Percentiles rank a stretch among this genome's conserved stretches.
phyloP scores from a whole-genome alignment of 148 eudicot species.

The Diospyros kaki region DNA sequence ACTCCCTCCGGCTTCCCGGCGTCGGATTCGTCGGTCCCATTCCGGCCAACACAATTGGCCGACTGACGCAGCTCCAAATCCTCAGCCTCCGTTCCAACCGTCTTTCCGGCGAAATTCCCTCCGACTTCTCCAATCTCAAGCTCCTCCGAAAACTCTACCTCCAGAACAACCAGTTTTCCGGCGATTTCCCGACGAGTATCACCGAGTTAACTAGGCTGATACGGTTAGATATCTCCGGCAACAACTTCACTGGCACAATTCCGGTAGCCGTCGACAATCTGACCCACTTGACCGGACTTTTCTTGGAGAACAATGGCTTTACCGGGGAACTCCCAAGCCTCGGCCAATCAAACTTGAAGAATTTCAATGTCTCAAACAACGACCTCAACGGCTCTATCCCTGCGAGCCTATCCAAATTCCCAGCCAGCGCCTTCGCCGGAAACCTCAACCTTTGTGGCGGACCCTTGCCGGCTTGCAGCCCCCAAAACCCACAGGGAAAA shows the following conservation, averaged over 20 bases:
- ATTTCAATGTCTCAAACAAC: conserved; percentile 58
- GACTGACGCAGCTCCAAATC: conserved; percentile 29
- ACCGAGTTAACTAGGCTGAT: conserved; percentile 37
- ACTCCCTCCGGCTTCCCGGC: conserved; percentile 44
- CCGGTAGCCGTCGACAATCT: conserved; percentile 61
- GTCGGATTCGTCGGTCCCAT: conserved; percentile 47
- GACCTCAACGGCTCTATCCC: conserved; percentile 70
- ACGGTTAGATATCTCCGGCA: conserved; percentile 55
- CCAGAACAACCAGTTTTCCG: conserved; percentile 35
- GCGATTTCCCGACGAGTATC: conserved; percentile 40
- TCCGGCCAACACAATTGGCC: conserved; percentile 44
- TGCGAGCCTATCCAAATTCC: conserved; percentile 35
- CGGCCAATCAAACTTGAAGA: conserved; percentile 17
- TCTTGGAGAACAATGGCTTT: conserved; percentile 44
- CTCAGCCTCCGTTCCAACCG: conserved; percentile 41
- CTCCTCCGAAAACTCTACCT: conserved; percentile 38
- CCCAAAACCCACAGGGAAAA: not conserved
- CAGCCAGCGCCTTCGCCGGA: conserved; percentile 49
- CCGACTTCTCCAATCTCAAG: conserved; percentile 42
- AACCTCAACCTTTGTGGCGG: conserved; percentile 60
- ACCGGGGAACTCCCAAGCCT: conserved; percentile 57
- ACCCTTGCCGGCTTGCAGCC: conserved; percentile 54
- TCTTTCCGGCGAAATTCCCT: conserved; percentile 43
- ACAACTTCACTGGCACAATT: conserved; percentile 52
- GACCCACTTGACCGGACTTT: conserved; percentile 38